A percentile compares a stretch with the other conserved stretches of the same genome.
Conservation (phyloP, 345 rosid genomes). For the Physaria fendleri region DNA sequence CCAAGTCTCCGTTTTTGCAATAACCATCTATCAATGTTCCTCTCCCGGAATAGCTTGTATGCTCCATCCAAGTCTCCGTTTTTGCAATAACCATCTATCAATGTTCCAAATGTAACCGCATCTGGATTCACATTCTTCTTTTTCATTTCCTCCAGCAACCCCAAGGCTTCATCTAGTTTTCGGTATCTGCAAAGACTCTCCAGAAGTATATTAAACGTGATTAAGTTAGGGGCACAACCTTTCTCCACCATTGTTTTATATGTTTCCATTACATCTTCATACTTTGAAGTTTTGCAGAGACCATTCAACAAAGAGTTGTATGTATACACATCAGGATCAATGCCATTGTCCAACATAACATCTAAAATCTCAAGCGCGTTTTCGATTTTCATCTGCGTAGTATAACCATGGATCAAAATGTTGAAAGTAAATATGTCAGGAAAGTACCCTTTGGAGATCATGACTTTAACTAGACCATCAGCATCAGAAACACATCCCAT, state of each 20-base stretch:
- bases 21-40: no score
- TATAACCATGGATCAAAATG: slow-evolving; percentile 79
- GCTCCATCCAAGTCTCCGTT: slow-evolving; percentile 66
- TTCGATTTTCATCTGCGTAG: slow-evolving; percentile 67
- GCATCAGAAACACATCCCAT: slow-evolving; percentile 89
- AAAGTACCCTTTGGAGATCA: slow-evolving; percentile 58
- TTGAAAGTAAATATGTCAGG: slow-evolving; percentile 86
- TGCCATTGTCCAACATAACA: slow-evolving; percentile 59
- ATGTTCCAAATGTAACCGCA: slow-evolving; percentile 52
- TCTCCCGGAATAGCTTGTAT: slow-evolving; percentile 46
- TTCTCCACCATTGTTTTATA: slow-evolving; percentile 60
- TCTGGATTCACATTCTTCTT: slow-evolving; percentile 54
- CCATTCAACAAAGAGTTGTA: slow-evolving; percentile 86
- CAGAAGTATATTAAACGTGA: slow-evolving; percentile 73
- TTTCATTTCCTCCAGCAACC: slow-evolving; percentile 52
- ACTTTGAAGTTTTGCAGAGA: slow-evolving; percentile 76
- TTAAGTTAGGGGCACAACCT: slow-evolving; percentile 63
- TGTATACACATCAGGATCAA: slow-evolving; percentile 76
- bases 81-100: slow-evolving; percentile 57
- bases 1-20: slow-evolving; percentile 55
- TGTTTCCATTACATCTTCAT: slow-evolving; percentile 71
- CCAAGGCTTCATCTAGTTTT: slow-evolving; percentile 56
- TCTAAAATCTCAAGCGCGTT: slow-evolving; percentile 57
- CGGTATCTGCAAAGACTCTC: slow-evolving; percentile 78
- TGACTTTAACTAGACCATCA: slow-evolving; percentile 51